Conservation (phyloP, 2,329 filamentous ascomycete species). For the Fusarium cicatricum region DNA sequence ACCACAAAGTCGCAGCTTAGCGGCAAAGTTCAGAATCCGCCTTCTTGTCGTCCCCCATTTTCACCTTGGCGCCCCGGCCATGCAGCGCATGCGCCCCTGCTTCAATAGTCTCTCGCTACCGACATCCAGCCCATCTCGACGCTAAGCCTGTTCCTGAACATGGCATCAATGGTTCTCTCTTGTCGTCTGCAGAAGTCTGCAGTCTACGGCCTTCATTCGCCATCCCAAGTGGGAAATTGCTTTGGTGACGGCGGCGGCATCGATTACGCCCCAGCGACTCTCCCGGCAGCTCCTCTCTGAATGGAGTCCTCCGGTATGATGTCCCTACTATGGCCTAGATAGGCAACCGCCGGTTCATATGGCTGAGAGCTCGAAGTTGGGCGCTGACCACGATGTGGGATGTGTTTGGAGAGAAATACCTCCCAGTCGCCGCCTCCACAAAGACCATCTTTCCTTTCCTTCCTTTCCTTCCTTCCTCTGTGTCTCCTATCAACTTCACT, state of each 20-base stretch:
- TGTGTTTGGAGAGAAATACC: constrained; percentile 9
- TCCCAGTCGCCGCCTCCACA: constrained; percentile 10
- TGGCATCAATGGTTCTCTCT: constrained; percentile 11
- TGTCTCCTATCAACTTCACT: constrained; percentile 33
- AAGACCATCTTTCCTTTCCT: constrained; percentile 37
- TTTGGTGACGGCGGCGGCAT: constrained; percentile 7
- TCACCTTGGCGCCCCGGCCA: constrained; percentile 24
- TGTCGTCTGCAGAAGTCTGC: constrained; percentile 14
- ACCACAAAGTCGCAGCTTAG: constrained; percentile 11
- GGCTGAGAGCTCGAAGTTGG: constrained; percentile 16
- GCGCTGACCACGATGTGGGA: constrained; percentile 10
- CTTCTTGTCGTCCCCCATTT: constrained; percentile 1
- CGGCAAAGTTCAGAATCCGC: neutral
- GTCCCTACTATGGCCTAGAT: constrained; percentile 25
- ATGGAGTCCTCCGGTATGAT: constrained; percentile 12
- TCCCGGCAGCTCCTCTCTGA: constrained; percentile 8
- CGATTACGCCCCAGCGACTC: constrained; percentile 8
- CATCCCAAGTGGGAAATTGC: constrained; percentile 32
- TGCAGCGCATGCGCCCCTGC: constrained; percentile 17
- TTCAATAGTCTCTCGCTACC: constrained; percentile 21
- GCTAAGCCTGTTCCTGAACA: constrained; percentile 47
- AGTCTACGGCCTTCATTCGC: constrained; percentile 4
- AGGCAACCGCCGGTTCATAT: constrained; percentile 36
- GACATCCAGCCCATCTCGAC: constrained; percentile 18
- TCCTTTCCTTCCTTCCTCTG: constrained; percentile 41